Percentiles rank a stretch among this genome's conserved stretches.
These are phyloP conservation scores for Syzygium aqueum DNA, from an alignment of 345 rosid species.

Conservation along the genomic window DNA sequence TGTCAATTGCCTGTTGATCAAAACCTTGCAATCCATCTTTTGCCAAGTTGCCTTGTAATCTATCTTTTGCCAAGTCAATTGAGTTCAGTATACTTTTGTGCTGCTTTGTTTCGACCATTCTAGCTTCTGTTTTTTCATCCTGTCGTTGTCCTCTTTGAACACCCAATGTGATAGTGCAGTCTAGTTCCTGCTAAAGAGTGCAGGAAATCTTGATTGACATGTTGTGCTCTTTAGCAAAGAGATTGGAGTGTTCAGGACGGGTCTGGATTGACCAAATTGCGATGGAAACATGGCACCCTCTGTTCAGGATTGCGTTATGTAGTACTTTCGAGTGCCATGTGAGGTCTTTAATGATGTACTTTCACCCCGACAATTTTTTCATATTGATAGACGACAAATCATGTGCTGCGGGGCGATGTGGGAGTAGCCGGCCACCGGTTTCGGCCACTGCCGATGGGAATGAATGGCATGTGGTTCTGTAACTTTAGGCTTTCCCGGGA, in stretches of 20 bases:
- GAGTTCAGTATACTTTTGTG: neutral
- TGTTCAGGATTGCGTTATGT: neutral
- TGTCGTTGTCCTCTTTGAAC: neutral
- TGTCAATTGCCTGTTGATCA: neutral
- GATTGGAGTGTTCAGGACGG: neutral
- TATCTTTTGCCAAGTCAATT: neutral
- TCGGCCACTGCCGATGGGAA: neutral
- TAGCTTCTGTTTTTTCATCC: neutral
- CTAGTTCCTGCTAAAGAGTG: neutral
- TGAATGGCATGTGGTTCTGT: neutral
- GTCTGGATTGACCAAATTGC: neutral
- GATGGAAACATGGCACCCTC: neutral
- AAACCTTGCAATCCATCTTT: neutral
- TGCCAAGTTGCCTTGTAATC: neutral
- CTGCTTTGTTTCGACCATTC: neutral
- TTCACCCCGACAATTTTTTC: neutral
- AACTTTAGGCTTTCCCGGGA: neutral
- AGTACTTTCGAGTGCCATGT: neutral
- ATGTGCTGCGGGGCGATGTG: neutral
- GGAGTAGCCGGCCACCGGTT: neutral
- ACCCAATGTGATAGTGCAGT: neutral
- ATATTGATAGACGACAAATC: neutral
- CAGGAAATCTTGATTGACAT: neutral
- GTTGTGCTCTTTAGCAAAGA: neutral
- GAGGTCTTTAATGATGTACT: neutral